These are phyloP conservation scores for Cryptococcus maquisensis DNA, from an alignment of 1,284 basidiomycete genomes.

Conservation along the genomic window DNA sequence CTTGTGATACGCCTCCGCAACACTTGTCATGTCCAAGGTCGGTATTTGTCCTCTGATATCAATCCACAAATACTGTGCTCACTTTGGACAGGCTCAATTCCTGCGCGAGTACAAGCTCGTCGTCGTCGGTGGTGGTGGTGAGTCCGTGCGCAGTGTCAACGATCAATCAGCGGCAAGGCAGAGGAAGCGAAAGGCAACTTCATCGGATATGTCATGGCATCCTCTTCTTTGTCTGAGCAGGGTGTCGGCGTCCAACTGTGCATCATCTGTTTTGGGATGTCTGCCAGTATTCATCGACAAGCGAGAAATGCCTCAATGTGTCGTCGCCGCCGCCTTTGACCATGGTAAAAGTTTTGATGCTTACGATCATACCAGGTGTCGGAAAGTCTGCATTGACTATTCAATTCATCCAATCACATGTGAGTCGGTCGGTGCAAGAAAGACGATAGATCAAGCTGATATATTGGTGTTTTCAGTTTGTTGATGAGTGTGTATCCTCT, in stretches of 20 bases:
- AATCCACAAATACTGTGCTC: too few relatives aligned
- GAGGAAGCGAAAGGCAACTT: too few relatives aligned
- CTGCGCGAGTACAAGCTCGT: constrained; percentile 94
- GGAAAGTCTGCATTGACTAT: constrained; percentile 92
- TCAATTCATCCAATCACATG: constrained; percentile 80
- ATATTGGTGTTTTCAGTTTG: constrained; percentile 62
- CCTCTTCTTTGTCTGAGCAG: too few relatives aligned
- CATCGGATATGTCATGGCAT: too few relatives aligned
- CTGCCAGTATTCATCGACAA: too few relatives aligned
- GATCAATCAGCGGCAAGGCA: not conserved
- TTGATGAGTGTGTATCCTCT: constrained; percentile 63
- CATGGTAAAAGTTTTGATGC: not conserved
- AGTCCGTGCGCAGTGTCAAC: constrained; percentile 37
- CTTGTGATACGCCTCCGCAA: too few relatives aligned
- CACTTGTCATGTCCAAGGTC: too few relatives aligned
- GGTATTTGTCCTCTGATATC: too few relatives aligned
- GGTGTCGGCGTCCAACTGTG: too few relatives aligned
- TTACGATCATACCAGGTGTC: constrained; percentile 62
- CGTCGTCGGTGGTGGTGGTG: constrained; percentile 95
- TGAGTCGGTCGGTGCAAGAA: constrained; percentile 13
- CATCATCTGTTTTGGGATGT: too few relatives aligned
- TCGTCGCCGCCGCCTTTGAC: not conserved
- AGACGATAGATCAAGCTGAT: constrained; percentile 3
- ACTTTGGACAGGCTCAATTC: constrained; percentile 68
- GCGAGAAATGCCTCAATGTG: not conserved